These are phyloP conservation scores for Drosera spatulata DNA, from an alignment of 179 eudicot species.

Conservation along the genomic window DNA sequence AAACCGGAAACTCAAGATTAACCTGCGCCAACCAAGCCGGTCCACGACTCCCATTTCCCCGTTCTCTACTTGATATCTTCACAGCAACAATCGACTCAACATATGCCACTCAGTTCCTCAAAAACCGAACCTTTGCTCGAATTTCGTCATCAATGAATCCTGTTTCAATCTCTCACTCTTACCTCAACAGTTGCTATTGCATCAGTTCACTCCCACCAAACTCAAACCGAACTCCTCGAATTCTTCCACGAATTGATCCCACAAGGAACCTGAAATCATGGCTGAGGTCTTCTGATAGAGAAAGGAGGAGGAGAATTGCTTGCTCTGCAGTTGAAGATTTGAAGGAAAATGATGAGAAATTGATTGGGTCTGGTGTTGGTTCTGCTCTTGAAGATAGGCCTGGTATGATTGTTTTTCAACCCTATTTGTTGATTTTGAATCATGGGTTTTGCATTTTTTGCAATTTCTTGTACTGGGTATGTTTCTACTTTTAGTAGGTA, in stretches of 20 bases:
- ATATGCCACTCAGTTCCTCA: too few species aligned
- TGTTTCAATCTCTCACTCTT: slow-evolving; percentile 38
- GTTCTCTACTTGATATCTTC: too few species aligned
- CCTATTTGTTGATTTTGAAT: not conserved
- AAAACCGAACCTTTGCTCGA: too few species aligned
- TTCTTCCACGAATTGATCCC: slow-evolving; percentile 19
- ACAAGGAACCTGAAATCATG: slow-evolving; percentile 13
- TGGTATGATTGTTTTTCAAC: slow-evolving; percentile 15
- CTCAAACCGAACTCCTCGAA: slow-evolving; percentile 17
- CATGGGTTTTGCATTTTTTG: not conserved
- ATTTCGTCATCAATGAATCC: slow-evolving; percentile 9
- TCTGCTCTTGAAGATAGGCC: slow-evolving; percentile 53
- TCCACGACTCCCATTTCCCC: too few species aligned
- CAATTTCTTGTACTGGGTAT: not conserved
- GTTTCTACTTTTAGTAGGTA: not conserved
- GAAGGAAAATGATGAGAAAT: slow-evolving; percentile 20
- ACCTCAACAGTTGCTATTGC: slow-evolving; percentile 24
- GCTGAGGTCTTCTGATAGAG: slow-evolving; percentile 13
- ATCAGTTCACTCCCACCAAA: slow-evolving; percentile 32
- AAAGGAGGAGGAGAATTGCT: slow-evolving; percentile 22
- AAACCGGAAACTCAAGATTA: too few species aligned
- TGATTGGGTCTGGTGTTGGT: slow-evolving; percentile 21
- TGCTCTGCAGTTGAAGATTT: slow-evolving; percentile 60
- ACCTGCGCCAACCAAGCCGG: too few species aligned
- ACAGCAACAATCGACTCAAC: too few species aligned